Conservation (phyloP, 257 asterid genomes). For the Lantana camara region DNA sequence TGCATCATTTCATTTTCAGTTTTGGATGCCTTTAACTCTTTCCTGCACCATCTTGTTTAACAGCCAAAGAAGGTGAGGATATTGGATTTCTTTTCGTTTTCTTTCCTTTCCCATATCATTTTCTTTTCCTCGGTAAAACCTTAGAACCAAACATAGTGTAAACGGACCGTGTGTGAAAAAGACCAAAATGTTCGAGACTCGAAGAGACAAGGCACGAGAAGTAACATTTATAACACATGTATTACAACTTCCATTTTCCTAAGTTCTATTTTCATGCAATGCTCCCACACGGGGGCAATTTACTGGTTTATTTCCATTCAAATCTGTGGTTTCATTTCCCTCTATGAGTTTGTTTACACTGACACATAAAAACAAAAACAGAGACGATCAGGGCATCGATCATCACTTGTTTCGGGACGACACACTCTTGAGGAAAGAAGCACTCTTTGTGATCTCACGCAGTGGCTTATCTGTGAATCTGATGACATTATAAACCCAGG, state of each 20-base stretch:
- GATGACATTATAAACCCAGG: slow-evolving; percentile 78
- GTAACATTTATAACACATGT: neutral
- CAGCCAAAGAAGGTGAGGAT: too few species aligned
- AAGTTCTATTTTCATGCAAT: neutral
- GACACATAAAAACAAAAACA: neutral
- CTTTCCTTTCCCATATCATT: too few species aligned
- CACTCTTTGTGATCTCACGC: slow-evolving; percentile 70
- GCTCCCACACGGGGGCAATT: neutral
- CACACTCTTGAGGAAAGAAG: slow-evolving; percentile 56
- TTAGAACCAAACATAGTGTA: too few species aligned
- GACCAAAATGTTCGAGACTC: too few species aligned
- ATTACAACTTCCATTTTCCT: neutral
- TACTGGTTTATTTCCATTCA: slow-evolving; percentile 22
- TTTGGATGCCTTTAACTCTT: too few species aligned
- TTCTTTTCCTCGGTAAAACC: too few species aligned
- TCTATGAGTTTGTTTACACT: slow-evolving; percentile 10
- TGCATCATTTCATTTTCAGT: too few species aligned
- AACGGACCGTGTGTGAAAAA: too few species aligned
- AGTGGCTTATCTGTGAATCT: slow-evolving; percentile 78
- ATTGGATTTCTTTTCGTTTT: too few species aligned
- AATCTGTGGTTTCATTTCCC: neutral
- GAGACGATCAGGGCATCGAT: neutral
- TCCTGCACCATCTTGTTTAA: too few species aligned
- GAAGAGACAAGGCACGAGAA: neutral
- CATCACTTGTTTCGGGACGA: slow-evolving; percentile 24